Conservation (phyloP, 2,329 filamentous ascomycete species). For the Ceratocystis destructans region DNA sequence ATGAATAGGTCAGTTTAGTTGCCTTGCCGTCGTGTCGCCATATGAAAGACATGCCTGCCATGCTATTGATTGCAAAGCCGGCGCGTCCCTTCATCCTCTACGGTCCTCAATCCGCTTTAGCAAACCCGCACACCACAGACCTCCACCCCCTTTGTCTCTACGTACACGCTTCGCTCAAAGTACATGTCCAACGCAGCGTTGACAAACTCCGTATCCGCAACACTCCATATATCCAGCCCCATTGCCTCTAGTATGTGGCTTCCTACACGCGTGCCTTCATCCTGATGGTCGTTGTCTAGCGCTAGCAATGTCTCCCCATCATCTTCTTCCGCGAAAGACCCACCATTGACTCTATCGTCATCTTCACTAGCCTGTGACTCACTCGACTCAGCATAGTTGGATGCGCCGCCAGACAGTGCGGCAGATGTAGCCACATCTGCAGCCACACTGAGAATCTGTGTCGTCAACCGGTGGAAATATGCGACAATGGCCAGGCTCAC, state of each 20-base stretch:
- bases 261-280: conserved; percentile 36
- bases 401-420: conserved; percentile 27
- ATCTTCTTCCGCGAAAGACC: conserved; percentile 19
- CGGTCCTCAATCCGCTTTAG: conserved; percentile 25
- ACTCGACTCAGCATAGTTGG: conserved; percentile 26
- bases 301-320: conserved; percentile 27
- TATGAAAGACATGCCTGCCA: too few species aligned
- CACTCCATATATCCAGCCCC: conserved; percentile 68
- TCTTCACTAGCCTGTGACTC: conserved; percentile 26
- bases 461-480: conserved; percentile 68
- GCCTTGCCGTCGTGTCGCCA: too few species aligned
- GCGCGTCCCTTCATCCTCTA: background rate
- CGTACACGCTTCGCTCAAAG: conserved; percentile 48
- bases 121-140: conserved; percentile 63
- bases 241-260: conserved; percentile 54
- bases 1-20: too few species aligned
- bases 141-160: conserved; percentile 56
- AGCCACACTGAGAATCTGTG: conserved; percentile 48
- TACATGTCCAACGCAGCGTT: conserved; percentile 48
- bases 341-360: conserved; percentile 6
- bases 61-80: background rate
- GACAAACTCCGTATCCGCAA: conserved; percentile 54
- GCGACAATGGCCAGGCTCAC: conserved; percentile 60
- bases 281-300: conserved; percentile 23
- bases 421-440: conserved; percentile 42